phyloP scores from a whole-genome alignment of 1,284 basidiomycete species.

The Sporisorium exsertum region DNA sequence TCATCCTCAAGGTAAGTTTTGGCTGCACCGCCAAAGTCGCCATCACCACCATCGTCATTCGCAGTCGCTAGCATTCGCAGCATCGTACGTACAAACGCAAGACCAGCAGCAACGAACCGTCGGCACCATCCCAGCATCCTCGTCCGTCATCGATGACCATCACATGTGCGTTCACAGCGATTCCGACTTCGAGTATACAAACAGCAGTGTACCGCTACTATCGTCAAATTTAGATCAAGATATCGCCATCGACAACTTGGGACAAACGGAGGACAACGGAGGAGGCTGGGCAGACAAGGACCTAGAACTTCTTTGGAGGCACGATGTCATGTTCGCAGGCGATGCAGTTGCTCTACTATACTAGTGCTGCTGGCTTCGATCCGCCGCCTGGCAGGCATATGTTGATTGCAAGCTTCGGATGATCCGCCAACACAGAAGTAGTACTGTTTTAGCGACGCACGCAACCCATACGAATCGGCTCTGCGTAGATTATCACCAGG shows the following conservation, averaged over 20 bases:
- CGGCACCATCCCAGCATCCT: constrained; percentile 5
- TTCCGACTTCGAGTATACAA: too few species aligned
- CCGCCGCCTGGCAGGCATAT: not conserved
- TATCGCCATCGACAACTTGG: not conserved
- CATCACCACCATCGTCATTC: constrained; percentile 27
- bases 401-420: not conserved
- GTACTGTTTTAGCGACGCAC: not conserved
- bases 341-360: not conserved
- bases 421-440: not conserved
- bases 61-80: constrained; percentile 5
- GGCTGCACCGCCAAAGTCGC: constrained; percentile 11
- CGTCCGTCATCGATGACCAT: not conserved
- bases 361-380: not conserved
- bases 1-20: constrained; percentile 54
- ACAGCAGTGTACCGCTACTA: not conserved
- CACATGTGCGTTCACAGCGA: not conserved
- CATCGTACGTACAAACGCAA: constrained; percentile 7
- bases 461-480: not conserved
- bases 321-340: not conserved
- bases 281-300: not conserved
- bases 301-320: not conserved
- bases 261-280: not conserved
- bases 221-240: not conserved
- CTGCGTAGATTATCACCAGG: not conserved
- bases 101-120: constrained; percentile 1